Evolutionary conservation across 2,329 filamentous ascomycete species (phyloP).

Genomic region (Neonectria ditissima): DNA sequence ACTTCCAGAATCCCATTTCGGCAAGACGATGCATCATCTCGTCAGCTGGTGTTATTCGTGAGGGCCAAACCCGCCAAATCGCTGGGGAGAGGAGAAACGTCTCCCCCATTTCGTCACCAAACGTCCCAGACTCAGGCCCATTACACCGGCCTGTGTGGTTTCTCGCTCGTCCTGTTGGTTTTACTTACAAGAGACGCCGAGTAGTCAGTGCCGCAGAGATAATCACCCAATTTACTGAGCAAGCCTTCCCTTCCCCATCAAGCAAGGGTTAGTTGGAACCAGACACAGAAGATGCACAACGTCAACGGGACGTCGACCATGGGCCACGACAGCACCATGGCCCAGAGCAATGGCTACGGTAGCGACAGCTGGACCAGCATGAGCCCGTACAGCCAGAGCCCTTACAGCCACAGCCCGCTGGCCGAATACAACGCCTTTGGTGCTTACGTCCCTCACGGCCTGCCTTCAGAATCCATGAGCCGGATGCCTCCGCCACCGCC

Average conservation of each 20-base stretch:
- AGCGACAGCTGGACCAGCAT: constrained; percentile 68
- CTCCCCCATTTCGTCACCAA: constrained; percentile 30
- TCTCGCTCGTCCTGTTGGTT: constrained; percentile 20
- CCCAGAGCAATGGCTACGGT: constrained; percentile 48
- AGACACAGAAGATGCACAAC: constrained; percentile 48
- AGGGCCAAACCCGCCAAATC: constrained; percentile 40
- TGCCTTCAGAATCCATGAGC: constrained; percentile 63
- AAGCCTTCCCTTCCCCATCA: not conserved
- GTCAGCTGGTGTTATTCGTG: constrained; percentile 38
- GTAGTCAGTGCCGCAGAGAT: constrained; percentile 3
- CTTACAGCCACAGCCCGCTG: constrained; percentile 63
- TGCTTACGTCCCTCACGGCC: constrained; percentile 65
- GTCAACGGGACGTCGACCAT: constrained; percentile 48
- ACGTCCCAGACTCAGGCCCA: constrained; percentile 25
- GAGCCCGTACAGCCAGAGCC: constrained; percentile 73
- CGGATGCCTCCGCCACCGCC: constrained; percentile 69
- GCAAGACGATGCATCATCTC: constrained; percentile 43
- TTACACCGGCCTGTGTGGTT: constrained; percentile 24
- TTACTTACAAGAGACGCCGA: constrained; percentile 9
- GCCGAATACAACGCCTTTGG: constrained; percentile 72
- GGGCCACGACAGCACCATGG: constrained; percentile 48
- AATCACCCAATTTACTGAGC: not conserved
- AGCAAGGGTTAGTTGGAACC: constrained; percentile 37
- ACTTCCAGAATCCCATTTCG: constrained; percentile 33
- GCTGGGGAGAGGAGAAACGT: constrained; percentile 16